These are phyloP conservation scores for Porosira glacialis DNA, from an alignment of 352 stramenopile species.

Conservation along the genomic window DNA sequence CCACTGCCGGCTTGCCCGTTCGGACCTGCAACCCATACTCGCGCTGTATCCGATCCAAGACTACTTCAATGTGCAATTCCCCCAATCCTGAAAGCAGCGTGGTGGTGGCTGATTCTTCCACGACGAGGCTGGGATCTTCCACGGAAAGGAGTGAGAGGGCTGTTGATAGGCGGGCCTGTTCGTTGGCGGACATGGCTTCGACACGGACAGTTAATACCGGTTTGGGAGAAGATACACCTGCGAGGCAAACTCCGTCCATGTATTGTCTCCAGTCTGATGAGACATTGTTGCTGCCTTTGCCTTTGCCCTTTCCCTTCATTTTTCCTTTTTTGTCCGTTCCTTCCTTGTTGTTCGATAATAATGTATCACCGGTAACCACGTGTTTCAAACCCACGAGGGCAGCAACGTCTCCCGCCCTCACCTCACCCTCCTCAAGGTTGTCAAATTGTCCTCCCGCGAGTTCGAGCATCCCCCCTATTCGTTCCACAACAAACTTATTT, in stretches of 20 bases:
- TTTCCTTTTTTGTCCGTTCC: conserved; percentile 20
- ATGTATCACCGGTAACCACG: conserved; percentile 89
- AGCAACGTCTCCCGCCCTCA: conserved; percentile 87
- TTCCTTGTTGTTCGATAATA: conserved; percentile 72
- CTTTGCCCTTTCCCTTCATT: conserved; percentile 6
- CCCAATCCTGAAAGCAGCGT: conserved; percentile 83
- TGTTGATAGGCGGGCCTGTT: conserved; percentile 85
- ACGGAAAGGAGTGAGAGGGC: conserved; percentile 78
- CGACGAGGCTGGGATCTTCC: conserved; percentile 83
- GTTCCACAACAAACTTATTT: conserved; percentile 59
- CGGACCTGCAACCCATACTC: conserved; percentile 86
- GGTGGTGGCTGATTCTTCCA: conserved; percentile 72
- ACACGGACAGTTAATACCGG: conserved; percentile 88
- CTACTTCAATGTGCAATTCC: conserved; percentile 92
- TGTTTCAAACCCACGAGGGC: conserved; percentile 88
- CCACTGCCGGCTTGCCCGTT: conserved; percentile 85
- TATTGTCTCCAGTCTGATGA: conserved; percentile 56
- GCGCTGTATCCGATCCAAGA: conserved; percentile 85
- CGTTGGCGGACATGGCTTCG: conserved; percentile 84
- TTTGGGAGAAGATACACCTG: conserved; percentile 73
- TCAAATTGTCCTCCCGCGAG: conserved; percentile 83
- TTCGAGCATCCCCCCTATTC: conserved; percentile 84
- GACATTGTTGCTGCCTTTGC: too few species aligned
- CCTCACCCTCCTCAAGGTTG: conserved; percentile 84
- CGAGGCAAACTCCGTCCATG: conserved; percentile 59